A percentile compares a stretch with the other conserved stretches of the same genome.
Conservation (phyloP, 805 yeast species). For the Wickerhamomyces strasburgensis region DNA sequence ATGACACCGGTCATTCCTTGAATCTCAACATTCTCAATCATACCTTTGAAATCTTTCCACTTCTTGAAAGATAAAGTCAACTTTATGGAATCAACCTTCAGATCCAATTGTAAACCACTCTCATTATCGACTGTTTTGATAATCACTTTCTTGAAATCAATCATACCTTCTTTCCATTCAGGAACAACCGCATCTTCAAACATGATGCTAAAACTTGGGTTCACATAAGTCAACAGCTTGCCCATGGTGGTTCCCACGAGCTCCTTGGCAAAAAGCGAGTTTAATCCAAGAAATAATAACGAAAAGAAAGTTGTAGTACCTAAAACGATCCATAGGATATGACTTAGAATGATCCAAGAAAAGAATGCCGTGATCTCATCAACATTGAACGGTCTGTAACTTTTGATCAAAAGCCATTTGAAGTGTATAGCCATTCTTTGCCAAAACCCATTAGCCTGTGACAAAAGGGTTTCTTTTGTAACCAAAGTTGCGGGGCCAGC, state of each 20-base stretch:
- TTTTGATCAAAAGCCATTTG: slow-evolving; percentile 74
- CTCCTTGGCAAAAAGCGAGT: slow-evolving; percentile 86
- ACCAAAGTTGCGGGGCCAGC: slow-evolving; percentile 5
- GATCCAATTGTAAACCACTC: slow-evolving; percentile 71
- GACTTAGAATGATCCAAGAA: slow-evolving; percentile 87
- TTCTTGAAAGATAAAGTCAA: slow-evolving; percentile 74
- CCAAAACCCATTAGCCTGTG: slow-evolving; percentile 22
- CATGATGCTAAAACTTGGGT: slow-evolving; percentile 71
- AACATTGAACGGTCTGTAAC: slow-evolving; percentile 77
- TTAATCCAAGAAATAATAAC: slow-evolving; percentile 58
- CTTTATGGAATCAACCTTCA: slow-evolving; percentile 75
- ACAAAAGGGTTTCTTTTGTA: slow-evolving; percentile 17
- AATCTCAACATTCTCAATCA: slow-evolving; percentile 71
- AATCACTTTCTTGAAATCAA: slow-evolving; percentile 71
- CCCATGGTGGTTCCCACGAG: slow-evolving; percentile 79
- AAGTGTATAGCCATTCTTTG: slow-evolving; percentile 47
- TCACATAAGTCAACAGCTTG: slow-evolving; percentile 60
- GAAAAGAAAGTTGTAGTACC: slow-evolving; percentile 93
- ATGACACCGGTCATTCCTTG: slow-evolving; percentile 82
- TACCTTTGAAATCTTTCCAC: slow-evolving; percentile 86
- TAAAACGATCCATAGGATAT: slow-evolving; percentile 67
- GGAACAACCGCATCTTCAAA: slow-evolving; percentile 92
- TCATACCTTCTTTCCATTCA: slow-evolving; percentile 84
- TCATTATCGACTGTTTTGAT: slow-evolving; percentile 54
- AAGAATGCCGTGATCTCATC: slow-evolving; percentile 86